These are phyloP conservation scores for Ophiognomonia clavigignenti-juglandacearum DNA, from an alignment of 2,329 filamentous ascomycete species.

Conservation along the genomic window DNA sequence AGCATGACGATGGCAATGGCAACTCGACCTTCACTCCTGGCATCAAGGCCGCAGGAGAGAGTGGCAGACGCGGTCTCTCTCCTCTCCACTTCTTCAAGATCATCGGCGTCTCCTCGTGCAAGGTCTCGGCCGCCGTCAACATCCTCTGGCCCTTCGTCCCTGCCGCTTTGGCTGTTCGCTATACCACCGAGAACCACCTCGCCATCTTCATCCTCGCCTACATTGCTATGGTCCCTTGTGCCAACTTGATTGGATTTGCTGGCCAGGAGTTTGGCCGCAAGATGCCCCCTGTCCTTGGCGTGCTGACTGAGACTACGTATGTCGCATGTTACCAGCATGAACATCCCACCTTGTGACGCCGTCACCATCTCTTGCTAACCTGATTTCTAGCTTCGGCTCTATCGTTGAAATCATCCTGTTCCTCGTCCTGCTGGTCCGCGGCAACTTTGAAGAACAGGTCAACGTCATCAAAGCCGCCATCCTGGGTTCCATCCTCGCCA, in stretches of 20 bases:
- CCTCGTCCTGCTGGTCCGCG: slow-evolving; percentile 59
- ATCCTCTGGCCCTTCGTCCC: slow-evolving; percentile 72
- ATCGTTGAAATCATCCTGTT: slow-evolving; percentile 81
- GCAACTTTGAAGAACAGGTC: slow-evolving; percentile 51
- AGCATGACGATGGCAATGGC: slow-evolving; percentile 16
- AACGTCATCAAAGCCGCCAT: slow-evolving; percentile 81
- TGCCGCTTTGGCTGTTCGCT: slow-evolving; percentile 61
- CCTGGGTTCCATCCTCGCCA: slow-evolving; percentile 76
- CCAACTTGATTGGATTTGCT: slow-evolving; percentile 71
- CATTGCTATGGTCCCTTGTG: slow-evolving; percentile 72
- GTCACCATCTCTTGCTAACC: not conserved
- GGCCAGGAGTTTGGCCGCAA: slow-evolving; percentile 70
- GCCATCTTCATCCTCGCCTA: slow-evolving; percentile 68
- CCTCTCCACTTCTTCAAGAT: slow-evolving; percentile 60
- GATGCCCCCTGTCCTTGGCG: slow-evolving; percentile 66
- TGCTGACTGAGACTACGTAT: slow-evolving; percentile 53
- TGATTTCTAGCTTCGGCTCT: slow-evolving; percentile 52
- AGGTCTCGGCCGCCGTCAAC: slow-evolving; percentile 61
- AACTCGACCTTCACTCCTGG: slow-evolving; percentile 19
- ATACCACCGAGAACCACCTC: slow-evolving; percentile 41
- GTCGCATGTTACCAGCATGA: not conserved
- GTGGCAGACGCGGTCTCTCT: slow-evolving; percentile 61
- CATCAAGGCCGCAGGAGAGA: slow-evolving; percentile 51
- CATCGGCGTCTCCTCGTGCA: slow-evolving; percentile 58
- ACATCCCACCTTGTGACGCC: not conserved